Evolutionary conservation across 2,329 filamentous ascomycete genomes (phyloP), one percentile per base, ranked within the genome.

Genomic region (Claviceps maximensis): DNA sequence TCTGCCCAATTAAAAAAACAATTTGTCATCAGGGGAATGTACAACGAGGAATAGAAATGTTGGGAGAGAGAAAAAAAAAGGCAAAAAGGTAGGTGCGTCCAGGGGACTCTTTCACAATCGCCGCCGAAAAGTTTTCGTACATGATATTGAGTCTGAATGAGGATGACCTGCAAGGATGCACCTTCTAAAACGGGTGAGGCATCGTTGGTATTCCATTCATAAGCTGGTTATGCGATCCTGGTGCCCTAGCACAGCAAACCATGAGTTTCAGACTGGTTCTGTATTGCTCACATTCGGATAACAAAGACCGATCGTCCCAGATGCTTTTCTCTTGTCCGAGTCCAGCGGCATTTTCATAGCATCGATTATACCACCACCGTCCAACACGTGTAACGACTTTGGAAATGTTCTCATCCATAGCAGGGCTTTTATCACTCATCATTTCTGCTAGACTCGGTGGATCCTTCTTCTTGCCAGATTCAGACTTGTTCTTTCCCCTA

Each of bases 291-390:
- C 90, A 96, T 70, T 98, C 93, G 17, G 80, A 74, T 47, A 97
- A 72, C 29, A 97, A 70, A 10, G 77, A 76, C 53, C 77, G 79
- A 63, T 96, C 86, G 47, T 76, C 78, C 85, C 90, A 97, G 59
- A 97, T 87, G 65, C 86, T 79, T 55, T 63, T 66, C 65, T 49
- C 74, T 60, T 33, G 71, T 66, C 55, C 54, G 38, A 58, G 55
- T n/a, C 79, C 67, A 9, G 83, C 74, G 4, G 78, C 75, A 53
- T 78, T 80, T 69, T 96, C 91, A 66, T 96, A 97, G 72, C 91
- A 96, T 51, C 86, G 82, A 10, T 82, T 87, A 69, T 95, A 97
- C 93, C 93, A 98, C 89, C 91, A 97, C 45, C 93, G 79, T 2
- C 89, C 91, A 12, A 97, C 91, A 57, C 83, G 85, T 17, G 89